phyloP scores from a whole-genome alignment of 1,139 yeast genomes.

The Pichia sp. region DNA sequence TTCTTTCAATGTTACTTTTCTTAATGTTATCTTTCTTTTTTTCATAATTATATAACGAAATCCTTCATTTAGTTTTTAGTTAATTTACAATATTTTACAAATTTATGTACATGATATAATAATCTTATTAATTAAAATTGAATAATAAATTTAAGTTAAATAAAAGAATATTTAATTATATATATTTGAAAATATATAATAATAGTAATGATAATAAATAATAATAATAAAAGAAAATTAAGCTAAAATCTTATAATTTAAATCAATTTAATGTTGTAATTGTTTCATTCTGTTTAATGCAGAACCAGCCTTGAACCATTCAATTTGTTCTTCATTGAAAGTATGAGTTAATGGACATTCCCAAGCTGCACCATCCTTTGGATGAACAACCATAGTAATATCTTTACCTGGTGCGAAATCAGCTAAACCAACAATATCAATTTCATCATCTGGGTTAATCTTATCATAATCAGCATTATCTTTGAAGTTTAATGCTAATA shows the following conservation, averaged over 20 bases:
- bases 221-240: background rate
- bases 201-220: background rate
- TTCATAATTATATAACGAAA: too few species aligned
- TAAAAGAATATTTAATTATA: too few species aligned
- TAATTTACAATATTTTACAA: too few species aligned
- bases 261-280: constrained; percentile 34
- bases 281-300: constrained; percentile 88
- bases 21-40: too few species aligned
- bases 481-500: constrained; percentile 91
- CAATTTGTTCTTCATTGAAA: constrained; percentile 91
- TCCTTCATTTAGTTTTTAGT: too few species aligned
- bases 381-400: constrained; percentile 82
- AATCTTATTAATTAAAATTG: too few species aligned
- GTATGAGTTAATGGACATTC: constrained; percentile 89
- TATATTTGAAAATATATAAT: background rate
- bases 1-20: too few species aligned
- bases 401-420: constrained; percentile 91
- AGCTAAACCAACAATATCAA: constrained; percentile 80
- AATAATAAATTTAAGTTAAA: too few species aligned
- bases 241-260: background rate
- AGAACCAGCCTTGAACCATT: constrained; percentile 98
- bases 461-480: constrained; percentile 88
- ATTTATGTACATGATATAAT: too few species aligned
- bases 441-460: constrained; percentile 84
- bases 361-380: constrained; percentile 81